Evolutionary conservation across 2,329 filamentous ascomycete genomes (phyloP).

Genomic region (Zarea fungicola): DNA sequence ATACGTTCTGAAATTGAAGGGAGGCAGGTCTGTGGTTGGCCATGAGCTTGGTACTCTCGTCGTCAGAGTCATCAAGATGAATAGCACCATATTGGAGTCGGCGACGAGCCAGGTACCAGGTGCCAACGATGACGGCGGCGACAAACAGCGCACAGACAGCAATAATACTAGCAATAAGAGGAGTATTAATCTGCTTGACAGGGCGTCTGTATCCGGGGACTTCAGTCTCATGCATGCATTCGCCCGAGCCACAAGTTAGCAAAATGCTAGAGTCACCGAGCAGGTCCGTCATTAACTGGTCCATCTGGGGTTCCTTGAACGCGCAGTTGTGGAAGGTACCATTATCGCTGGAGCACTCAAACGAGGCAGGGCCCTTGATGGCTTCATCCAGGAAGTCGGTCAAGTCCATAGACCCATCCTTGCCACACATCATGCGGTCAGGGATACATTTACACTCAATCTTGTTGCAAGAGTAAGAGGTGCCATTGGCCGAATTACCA

Average conservation of each 20-base stretch:
- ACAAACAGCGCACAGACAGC: constrained; percentile 81
- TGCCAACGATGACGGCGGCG: constrained; percentile 73
- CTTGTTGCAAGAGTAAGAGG: constrained; percentile 77
- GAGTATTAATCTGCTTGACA: constrained; percentile 33
- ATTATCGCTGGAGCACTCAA: constrained; percentile 64
- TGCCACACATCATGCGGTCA: constrained; percentile 89
- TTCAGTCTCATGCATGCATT: constrained; percentile 89
- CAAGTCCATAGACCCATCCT: constrained; percentile 86
- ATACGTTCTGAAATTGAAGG: constrained; percentile 81
- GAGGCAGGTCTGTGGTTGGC: constrained; percentile 87
- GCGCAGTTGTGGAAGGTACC: constrained; percentile 63
- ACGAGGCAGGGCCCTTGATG: constrained; percentile 84
- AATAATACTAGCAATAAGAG: constrained; percentile 90
- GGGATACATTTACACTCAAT: constrained; percentile 84
- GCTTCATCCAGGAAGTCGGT: constrained; percentile 77
- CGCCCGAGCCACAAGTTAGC: constrained; percentile 75
- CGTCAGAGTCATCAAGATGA: constrained; percentile 81
- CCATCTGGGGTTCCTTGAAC: constrained; percentile 90
- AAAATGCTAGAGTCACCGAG: constrained; percentile 91
- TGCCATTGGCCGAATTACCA: constrained; percentile 68
- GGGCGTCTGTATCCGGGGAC: constrained; percentile 78
- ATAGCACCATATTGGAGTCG: constrained; percentile 67
- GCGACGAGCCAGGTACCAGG: constrained; percentile 85
- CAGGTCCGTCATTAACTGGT: constrained; percentile 78
- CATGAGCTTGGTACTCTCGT: constrained; percentile 81